Conservation (phyloP, 2,329 filamentous ascomycete species). For the Fusarium bulbicola region DNA sequence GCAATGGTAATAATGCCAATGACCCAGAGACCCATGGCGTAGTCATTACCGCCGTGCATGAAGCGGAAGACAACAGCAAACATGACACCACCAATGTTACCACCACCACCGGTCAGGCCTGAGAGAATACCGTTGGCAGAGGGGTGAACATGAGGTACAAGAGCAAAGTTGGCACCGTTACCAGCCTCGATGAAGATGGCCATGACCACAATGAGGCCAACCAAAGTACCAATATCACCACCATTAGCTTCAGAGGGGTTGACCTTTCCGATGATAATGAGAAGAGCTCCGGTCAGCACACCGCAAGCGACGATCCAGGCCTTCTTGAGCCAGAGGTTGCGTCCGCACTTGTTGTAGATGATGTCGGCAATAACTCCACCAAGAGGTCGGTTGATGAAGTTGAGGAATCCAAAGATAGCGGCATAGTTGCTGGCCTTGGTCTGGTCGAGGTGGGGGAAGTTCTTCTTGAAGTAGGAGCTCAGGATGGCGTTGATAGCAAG, state of each 20-base stretch:
- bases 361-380: conserved; percentile 67
- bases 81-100: conserved; percentile 86
- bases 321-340: conserved; percentile 50
- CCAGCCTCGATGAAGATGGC: conserved; percentile 85
- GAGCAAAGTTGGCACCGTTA: conserved; percentile 86
- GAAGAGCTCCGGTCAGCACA: conserved; percentile 65
- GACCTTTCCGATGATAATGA: conserved; percentile 70
- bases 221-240: conserved; percentile 63
- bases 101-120: conserved; percentile 79
- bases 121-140: conserved; percentile 81
- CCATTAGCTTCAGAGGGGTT: conserved; percentile 65
- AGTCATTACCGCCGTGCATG: conserved; percentile 67
- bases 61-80: conserved; percentile 88
- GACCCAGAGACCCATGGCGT: conserved; percentile 78
- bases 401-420: conserved; percentile 79
- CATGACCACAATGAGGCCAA: conserved; percentile 79
- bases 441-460: conserved; percentile 66
- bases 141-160: conserved; percentile 88
- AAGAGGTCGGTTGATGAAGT: conserved; percentile 72
- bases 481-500: conserved; percentile 70
- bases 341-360: conserved; percentile 53
- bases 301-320: conserved; percentile 65
- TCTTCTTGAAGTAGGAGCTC: conserved; percentile 66
- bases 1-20: conserved; percentile 80
- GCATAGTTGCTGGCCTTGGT: conserved; percentile 69